Evolutionary conservation across 345 rosid species (phyloP), one percentile per base, ranked within the genome.

Genomic region (Citrus sp.): DNA sequence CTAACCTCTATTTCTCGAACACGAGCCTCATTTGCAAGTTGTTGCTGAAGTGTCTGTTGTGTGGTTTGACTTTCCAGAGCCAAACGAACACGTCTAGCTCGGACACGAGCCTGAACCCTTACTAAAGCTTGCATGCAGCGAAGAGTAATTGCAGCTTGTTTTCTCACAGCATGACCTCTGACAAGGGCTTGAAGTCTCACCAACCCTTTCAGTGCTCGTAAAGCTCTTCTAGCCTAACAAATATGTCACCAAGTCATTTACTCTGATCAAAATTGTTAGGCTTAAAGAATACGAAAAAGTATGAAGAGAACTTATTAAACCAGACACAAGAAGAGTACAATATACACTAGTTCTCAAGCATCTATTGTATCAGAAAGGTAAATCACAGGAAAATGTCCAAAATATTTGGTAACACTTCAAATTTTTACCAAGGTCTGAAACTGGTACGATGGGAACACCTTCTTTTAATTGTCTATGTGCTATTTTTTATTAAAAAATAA

Each of bases 81-180:
- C 46, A 97, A 77, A 72, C 99, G 99, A 79, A 94, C 97, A 67
- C 94, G 98, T 84, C 99, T 92, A 59, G 99, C 98, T 14, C 98
- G 90, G 30, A 94, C 94, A 82, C 98, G 98, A 75, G 98, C 99
- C 86, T 97, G 99, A 85, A 97, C 99, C 84, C 98, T 93, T 75
- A 94, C 99, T 65, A 97, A 88, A 35, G 99, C 99, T 94, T 97
- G 98, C 99, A 97, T 97, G 84, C 99, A 93, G 80, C 98, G 94
- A 74, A 97, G 98, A 35, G 99, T 97, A 80, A 97, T 92, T 32
- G 99, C 99, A 82, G 99, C 99, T 87, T 97, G 98, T 83, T 97
- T 97, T 85, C 99, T 93, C 80, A 97, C 98, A 77, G 98, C 98
- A 79, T 97, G 97, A 55, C 99, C 99, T 84, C 99, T 89, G 37